phyloP scores from a whole-genome alignment of 169 alveolate species.

The Eimeria tenella region DNA sequence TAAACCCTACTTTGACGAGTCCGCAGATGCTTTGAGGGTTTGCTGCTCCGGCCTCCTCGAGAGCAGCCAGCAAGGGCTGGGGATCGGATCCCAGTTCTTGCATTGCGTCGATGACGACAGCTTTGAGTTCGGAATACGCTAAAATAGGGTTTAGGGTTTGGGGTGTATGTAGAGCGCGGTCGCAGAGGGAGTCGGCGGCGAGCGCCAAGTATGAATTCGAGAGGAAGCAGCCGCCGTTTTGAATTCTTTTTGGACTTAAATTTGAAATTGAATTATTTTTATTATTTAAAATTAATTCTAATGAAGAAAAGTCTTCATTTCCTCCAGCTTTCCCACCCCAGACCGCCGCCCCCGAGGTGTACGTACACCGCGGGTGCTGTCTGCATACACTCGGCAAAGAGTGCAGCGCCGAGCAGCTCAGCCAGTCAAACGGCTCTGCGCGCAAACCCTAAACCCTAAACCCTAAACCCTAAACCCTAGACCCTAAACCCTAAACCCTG shows the following conservation, averaged over 20 bases:
- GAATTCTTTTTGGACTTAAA: no score
- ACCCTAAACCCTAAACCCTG: background rate
- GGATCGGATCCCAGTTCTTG: constrained; percentile 48
- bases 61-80: background rate
- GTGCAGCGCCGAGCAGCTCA: constrained; percentile 53
- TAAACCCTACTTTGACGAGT: background rate
- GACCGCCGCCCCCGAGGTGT: background rate
- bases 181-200: constrained; percentile 24
- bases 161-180: background rate
- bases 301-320: no score
- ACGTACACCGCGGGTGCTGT: constrained; percentile 69
- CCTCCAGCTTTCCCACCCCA: background rate
- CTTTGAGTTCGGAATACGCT: background rate
- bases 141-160: constrained; percentile 10
- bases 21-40: background rate
- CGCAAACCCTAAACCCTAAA: background rate
- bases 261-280: no score
- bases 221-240: background rate
- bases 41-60: background rate
- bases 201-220: constrained; percentile 28
- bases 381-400: background rate
- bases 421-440: constrained; percentile 61
- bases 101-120: constrained; percentile 16
- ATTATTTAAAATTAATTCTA: no score
- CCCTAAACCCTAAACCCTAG: constrained; percentile 24